Evolutionary conservation across 2,329 filamentous ascomycete species (phyloP), one percentile per base, ranked within the genome.

Genomic region (Eutypa lata): DNA sequence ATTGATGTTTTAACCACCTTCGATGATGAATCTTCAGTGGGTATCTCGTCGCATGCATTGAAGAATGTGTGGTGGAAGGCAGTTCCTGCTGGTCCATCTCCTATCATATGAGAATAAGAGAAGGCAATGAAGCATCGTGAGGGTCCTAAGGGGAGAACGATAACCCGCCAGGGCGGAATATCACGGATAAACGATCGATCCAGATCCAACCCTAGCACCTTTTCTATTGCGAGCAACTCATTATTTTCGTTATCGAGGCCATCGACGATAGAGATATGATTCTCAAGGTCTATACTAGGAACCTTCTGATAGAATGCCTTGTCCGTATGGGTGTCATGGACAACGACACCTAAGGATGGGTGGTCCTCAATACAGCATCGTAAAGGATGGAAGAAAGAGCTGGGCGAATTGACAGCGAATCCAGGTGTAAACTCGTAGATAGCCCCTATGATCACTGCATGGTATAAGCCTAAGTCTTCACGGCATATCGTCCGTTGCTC

Each of bases 61-160:
- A 75, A 59, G 46, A 79, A 71, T 0, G 71, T 67, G 3, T 59
- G 63, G 51, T 79, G 76, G 52, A 80, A 77, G 4, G 69, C 59
- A 0, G 69, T 49, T 6, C 73, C 75, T 0, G 70, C 71, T 37
- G 66, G 68, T 0, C 76, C 77, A 55, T 79, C 76, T 7, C 71
- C 72, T 3, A 75, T 62, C 2, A 66, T 61, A 60, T 79, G 76
- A 0, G 74, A 77, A 58, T 65, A 77, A 1, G 66, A 61, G 49
- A 76, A 78, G 0, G 68, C 63, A 7, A 76, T 62, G 42, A 72
- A 69, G 55, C 58, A 67, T 14, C 64, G 59, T 7, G 48, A n/a
- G 14, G 49, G 44, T 1, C 44, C 18, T 1, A 73, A 48, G 16
- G 68, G 68, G 4, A 70, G 51, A 6, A 76, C 64, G 31, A 71